Conservation (phyloP, 495 filamentous ascomycete species). For the Trichoderma gamsii region DNA sequence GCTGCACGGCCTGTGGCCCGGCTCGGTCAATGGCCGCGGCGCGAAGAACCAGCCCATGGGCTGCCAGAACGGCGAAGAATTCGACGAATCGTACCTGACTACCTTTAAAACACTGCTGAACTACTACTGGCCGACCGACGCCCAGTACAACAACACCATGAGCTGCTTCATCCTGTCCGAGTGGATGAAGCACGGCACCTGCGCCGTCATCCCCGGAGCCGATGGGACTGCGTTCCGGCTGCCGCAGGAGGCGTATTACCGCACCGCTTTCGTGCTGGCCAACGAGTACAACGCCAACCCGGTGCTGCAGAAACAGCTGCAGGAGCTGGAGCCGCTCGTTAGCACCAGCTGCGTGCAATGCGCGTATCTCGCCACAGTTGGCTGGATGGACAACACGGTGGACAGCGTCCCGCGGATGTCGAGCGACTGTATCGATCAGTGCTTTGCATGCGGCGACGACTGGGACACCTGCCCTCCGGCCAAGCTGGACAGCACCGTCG, state of each 20-base stretch:
- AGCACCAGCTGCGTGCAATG: constrained; percentile 16
- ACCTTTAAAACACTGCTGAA: constrained; percentile 10
- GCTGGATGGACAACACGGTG: constrained; percentile 11
- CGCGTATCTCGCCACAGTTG: constrained; percentile 13
- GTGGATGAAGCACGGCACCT: constrained; percentile 18
- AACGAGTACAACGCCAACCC: constrained; percentile 14
- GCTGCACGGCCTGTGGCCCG: constrained; percentile 16
- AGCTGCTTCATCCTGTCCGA: constrained; percentile 16
- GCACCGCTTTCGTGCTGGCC: constrained; percentile 14
- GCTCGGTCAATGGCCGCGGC: not conserved
- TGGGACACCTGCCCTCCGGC: constrained; percentile 15
- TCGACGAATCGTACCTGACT: constrained; percentile 11
- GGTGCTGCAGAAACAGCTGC: constrained; percentile 10
- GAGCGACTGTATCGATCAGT: constrained; percentile 13
- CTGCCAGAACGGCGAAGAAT: constrained; percentile 14
- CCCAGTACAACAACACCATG: constrained; percentile 14
- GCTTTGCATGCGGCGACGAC: constrained; percentile 13
- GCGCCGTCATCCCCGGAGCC: constrained; percentile 14
- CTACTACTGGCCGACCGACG: constrained; percentile 14
- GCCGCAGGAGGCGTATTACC: constrained; percentile 15
- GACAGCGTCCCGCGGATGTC: constrained; percentile 15
- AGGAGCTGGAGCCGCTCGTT: constrained; percentile 14
- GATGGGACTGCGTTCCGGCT: constrained; percentile 15
- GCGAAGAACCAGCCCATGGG: constrained; percentile 11
- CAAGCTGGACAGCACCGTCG: constrained; percentile 15